A percentile compares a stretch with the other conserved stretches of the same genome.
Conservation (phyloP, 2,329 filamentous ascomycete species). For the Colletotrichum cordylinicola region DNA sequence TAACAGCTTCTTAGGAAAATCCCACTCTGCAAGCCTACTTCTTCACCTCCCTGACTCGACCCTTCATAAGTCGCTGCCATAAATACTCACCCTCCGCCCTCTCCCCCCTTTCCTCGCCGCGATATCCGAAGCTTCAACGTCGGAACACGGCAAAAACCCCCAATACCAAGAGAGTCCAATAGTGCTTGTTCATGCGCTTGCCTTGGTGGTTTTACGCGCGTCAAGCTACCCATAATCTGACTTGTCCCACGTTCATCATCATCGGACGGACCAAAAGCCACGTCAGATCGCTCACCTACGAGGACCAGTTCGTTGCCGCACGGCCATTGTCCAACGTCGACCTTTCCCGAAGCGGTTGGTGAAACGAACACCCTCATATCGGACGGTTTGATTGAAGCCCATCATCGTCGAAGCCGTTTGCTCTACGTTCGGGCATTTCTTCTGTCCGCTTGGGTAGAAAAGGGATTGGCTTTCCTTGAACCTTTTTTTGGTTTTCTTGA, state of each 20-base stretch:
- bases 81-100: background rate
- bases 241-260: background rate
- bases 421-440: background rate
- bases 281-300: background rate
- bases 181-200: background rate
- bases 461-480: background rate
- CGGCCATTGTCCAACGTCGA: background rate
- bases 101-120: background rate
- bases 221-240: background rate
- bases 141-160: background rate
- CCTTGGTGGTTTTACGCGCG: background rate
- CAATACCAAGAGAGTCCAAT: background rate
- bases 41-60: background rate
- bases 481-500: background rate
- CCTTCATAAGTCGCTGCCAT: background rate
- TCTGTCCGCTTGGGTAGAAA: background rate
- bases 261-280: background rate
- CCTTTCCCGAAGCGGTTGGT: background rate
- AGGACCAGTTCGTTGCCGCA: background rate
- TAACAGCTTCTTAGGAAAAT: background rate
- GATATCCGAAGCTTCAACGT: background rate
- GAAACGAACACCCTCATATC: slow-evolving; percentile 17
- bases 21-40: background rate
- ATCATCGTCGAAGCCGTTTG: background rate
- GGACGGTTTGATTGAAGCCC: slow-evolving; percentile 11